Evolutionary conservation across 1,139 yeast genomes (phyloP).

Genomic region (Taiozyma sp.): DNA sequence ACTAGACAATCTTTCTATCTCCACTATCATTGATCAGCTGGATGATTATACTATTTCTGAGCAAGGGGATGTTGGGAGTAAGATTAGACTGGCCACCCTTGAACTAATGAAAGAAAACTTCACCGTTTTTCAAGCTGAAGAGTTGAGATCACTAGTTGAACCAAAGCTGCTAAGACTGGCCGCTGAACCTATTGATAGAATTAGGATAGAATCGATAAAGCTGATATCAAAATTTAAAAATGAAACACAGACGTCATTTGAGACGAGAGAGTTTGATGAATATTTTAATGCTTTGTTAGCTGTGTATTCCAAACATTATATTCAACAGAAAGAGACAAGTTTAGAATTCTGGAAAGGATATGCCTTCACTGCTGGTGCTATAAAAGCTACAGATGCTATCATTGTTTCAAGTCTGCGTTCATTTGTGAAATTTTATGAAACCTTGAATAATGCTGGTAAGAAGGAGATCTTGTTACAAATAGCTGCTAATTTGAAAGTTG

Average conservation of each 20-base stretch:
- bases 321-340: conserved; percentile 19
- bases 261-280: conserved; percentile 9
- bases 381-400: conserved; percentile 45
- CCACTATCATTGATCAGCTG: conserved; percentile 28
- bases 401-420: conserved; percentile 40
- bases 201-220: conserved; percentile 28
- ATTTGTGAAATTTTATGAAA: conserved; percentile 33
- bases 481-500: conserved; percentile 16
- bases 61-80: conserved; percentile 78
- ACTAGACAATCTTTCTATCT: conserved; percentile 1
- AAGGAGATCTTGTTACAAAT: conserved; percentile 13
- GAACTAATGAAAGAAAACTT: conserved; percentile 31
- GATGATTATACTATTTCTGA: conserved; percentile 64
- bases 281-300: conserved; percentile 16
- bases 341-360: conserved; percentile 52
- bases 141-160: conserved; percentile 18
- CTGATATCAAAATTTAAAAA: conserved; percentile 19
- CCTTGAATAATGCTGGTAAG: conserved; percentile 1
- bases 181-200: conserved; percentile 43
- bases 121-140: conserved; percentile 13
- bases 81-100: conserved; percentile 51
- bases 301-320: conserved; percentile 12
- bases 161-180: conserved; percentile 46
- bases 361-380: conserved; percentile 54
- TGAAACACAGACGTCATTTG: not conserved